These are phyloP conservation scores for Kurtzmaniella quercitrusa DNA, from an alignment of 1,139 yeast species.

Conservation along the genomic window DNA sequence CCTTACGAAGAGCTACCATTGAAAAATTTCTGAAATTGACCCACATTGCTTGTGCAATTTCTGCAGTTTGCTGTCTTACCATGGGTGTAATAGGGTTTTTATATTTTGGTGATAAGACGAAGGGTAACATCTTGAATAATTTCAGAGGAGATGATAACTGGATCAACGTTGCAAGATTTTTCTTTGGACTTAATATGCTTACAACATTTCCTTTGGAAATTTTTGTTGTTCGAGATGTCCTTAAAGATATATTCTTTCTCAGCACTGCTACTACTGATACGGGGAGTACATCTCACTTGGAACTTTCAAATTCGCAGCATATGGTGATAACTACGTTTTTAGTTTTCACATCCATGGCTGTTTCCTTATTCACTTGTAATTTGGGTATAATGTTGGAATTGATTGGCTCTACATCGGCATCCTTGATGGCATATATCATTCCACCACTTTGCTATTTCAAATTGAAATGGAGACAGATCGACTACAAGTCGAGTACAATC, in stretches of 20 bases:
- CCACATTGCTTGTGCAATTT: slow-evolving; percentile 77
- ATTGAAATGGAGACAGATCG: slow-evolving; percentile 50
- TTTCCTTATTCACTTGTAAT: slow-evolving; percentile 79
- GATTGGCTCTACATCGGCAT: slow-evolving; percentile 91
- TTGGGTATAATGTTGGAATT: slow-evolving; percentile 84
- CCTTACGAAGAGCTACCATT: slow-evolving; percentile 71
- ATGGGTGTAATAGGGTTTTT: slow-evolving; percentile 81
- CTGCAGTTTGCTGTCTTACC: slow-evolving; percentile 72
- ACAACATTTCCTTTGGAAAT: slow-evolving; percentile 91
- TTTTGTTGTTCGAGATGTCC: slow-evolving; percentile 83
- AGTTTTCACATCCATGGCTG: slow-evolving; percentile 68
- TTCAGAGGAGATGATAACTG: slow-evolving; percentile 70
- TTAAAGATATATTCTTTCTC: slow-evolving; percentile 55
- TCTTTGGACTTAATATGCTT: slow-evolving; percentile 91
- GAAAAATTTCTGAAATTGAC: slow-evolving; percentile 73
- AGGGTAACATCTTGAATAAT: slow-evolving; percentile 84
- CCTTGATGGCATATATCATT: slow-evolving; percentile 84
- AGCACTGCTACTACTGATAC: slow-evolving; percentile 16
- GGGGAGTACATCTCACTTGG: slow-evolving; percentile 36
- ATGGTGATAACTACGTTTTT: slow-evolving; percentile 62
- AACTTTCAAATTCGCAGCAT: slow-evolving; percentile 49
- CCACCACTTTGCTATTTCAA: slow-evolving; percentile 83
- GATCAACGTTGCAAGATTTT: slow-evolving; percentile 82
- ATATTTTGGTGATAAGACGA: slow-evolving; percentile 72
- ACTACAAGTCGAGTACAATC: slow-evolving; percentile 32